Conservation (phyloP, 495 filamentous ascomycete genomes). For the Lasiosphaeria hispida region DNA sequence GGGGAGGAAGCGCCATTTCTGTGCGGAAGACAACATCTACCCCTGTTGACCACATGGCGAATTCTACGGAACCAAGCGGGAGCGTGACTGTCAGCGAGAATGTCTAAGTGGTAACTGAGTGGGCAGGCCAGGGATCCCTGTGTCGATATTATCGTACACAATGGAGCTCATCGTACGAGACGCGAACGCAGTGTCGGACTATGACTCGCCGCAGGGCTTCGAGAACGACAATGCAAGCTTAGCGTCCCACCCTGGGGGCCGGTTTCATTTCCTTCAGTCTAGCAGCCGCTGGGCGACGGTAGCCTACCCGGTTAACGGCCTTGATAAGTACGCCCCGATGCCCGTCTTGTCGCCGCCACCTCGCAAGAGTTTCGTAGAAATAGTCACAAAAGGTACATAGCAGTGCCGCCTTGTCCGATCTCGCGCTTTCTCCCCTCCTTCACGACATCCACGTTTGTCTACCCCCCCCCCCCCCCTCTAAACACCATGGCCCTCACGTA, state of each 20-base stretch:
- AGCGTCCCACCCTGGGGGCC: constrained; percentile 2
- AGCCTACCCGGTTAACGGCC: no score
- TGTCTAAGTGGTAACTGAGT: no score
- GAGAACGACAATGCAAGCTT: constrained; percentile 1
- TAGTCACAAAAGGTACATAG: no score
- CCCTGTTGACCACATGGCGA: not conserved
- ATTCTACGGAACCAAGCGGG: no score
- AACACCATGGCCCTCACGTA: constrained; percentile 42
- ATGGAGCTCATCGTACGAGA: constrained; percentile 17
- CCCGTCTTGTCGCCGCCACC: no score
- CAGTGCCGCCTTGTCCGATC: not conserved
- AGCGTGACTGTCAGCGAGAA: no score
- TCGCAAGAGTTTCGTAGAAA: no score
- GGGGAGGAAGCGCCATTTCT: not conserved
- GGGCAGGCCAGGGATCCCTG: constrained; percentile 4
- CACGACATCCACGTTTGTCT: not conserved
- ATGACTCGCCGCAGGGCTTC: constrained; percentile 13
- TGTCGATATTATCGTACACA: no score
- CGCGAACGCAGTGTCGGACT: not conserved
- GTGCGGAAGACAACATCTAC: not conserved
- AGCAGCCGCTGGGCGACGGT: no score
- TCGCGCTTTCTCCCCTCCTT: not conserved
- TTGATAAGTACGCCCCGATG: no score
- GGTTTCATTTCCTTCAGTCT: constrained; percentile 1
- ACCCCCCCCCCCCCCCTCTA: no score